A percentile compares a stretch with the other conserved stretches of the same genome.
phyloP scores from a whole-genome alignment of 2,329 filamentous ascomycete species.

The Periconia sp. region DNA sequence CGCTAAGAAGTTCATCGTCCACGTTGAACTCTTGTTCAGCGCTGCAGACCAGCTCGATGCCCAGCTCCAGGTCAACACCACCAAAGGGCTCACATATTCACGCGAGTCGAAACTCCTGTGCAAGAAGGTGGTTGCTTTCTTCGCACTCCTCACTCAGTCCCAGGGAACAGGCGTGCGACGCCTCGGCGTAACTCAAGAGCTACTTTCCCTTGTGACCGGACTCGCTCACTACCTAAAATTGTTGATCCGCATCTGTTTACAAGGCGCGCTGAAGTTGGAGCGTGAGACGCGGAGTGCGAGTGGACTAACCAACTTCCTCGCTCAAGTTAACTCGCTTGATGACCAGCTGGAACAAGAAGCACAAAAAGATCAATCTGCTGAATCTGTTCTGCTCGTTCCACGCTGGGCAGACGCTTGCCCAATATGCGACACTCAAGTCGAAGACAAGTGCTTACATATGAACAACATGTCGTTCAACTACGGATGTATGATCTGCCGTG shows the following conservation, averaged over 20 bases:
- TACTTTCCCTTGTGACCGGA: conserved; percentile 96
- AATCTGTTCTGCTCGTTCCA: conserved; percentile 51
- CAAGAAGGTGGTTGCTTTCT: conserved; percentile 99
- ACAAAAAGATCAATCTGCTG: conserved; percentile 47
- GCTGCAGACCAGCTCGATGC: conserved; percentile 85
- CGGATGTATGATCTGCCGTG: conserved; percentile 72
- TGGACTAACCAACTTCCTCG: conserved; percentile 81
- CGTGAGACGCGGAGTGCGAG: conserved; percentile 77
- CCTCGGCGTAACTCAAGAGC: conserved; percentile 93
- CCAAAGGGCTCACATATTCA: conserved; percentile 88
- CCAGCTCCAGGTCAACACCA: conserved; percentile 69
- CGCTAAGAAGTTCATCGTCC: conserved; percentile 93
- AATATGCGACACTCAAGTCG: conserved; percentile 83
- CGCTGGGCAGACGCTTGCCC: conserved; percentile 75
- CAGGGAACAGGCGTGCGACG: conserved; percentile 90
- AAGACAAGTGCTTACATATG: conserved; percentile 85
- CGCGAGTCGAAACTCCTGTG: conserved; percentile 98
- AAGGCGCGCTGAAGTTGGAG: conserved; percentile 89
- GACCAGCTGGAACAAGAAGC: conserved; percentile 43
- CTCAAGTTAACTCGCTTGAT: conserved; percentile 85
- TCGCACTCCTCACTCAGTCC: conserved; percentile 90
- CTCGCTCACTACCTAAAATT: conserved; percentile 97
- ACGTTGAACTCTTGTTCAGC: conserved; percentile 90
- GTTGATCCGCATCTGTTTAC: conserved; percentile 93
- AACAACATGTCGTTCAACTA: conserved; percentile 84